Base-by-base conservation (phyloP, 2,329 filamentous ascomycete species). In the Fusarium nurragi region DNA sequence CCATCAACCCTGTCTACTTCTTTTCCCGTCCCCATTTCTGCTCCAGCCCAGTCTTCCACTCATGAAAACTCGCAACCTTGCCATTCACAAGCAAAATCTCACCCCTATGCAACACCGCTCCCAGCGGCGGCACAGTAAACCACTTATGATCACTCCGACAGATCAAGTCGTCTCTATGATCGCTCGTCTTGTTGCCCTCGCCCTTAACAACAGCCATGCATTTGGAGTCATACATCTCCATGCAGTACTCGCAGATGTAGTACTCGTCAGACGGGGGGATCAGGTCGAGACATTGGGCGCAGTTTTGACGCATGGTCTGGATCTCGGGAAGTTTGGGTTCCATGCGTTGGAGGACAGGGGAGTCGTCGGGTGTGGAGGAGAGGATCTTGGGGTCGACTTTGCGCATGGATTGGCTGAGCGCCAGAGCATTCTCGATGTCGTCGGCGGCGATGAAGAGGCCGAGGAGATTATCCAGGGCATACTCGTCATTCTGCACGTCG, bases 401-500 rank as follows among this genome's bases (percentile, higher is more conserved):
- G 14, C 79, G 74, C 74, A 79, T 80, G 8, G 78, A 80, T 32
- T 78, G 76, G 21, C 74, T 75, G 11, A 80, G 68, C 0, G 77
- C 76, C 5, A 66, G 60, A 6, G 79, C 78, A 21, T 79, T 77
- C 1, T 69, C 67, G 5, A 73, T 64, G 45, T 80, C 78, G 19
- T 74, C 71, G 8, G 76, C 74, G 0, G 79, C 79, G 37, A 79
- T 73, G 47, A 81, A 74, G 3, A 77, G 74, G 2, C 75, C 75
- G 1, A 79, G 71, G 13, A 80, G 74, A 47, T 80, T 80, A 52
- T 79, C 77, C 3, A 80, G 70, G 6, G 78, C 78, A 30, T 76
- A 80, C 28, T 76, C 74, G 56, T 80, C 79, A 41, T 81, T 81
- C 16, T 75, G 72, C 4, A 76, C 77, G 54, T 81, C 79, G 10